Base-by-base conservation (phyloP, 139 green algal species). In the Choricystis sp. region DNA sequence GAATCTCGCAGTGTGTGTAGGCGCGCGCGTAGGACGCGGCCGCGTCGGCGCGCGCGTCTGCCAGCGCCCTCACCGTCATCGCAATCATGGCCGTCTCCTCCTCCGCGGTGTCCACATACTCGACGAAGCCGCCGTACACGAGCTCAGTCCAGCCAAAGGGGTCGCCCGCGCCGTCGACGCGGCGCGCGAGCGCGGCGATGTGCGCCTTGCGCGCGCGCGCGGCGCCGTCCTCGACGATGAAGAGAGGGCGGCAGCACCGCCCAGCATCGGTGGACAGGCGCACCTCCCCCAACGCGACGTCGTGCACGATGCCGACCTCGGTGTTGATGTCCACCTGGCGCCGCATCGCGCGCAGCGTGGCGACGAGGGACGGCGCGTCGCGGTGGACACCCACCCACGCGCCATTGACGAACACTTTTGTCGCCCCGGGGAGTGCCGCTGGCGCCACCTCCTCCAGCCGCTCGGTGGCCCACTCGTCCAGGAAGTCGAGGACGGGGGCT, bases 1-100 rank as follows among this genome's bases (percentile, higher is more conserved):
- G 90, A 67, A 99, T 94, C 82, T 99, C 94, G 68, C 87, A 95
- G 77, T 99, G 94, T 4, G 94, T 99, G 85, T 96, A 98, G 21
- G 78, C 86, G 55, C 78, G 72, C 3, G 73, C 79, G 72, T 85
- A 87, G 31, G 76, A 71, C 14, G 63, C 40, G 30, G 65, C 29
- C 23, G 48, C 26, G 62, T 69, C 56, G 24, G 60, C 58, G 22
- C 76, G 71, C 14, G 82, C 83, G n/a, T 63, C 65, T 22, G 70
- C 68, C 58, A 94, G 66, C 70, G 94, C 84, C 26, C 73, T 65
- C 49, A 93, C 83, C 25, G 73, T 89, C 94, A 99, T 99, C 31
- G 91, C 80, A 64, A 99, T 98, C 89, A 99, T 94, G 23, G 91
- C 95, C 0, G 89, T 97, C 76, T 99, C 92, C 79, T 97, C 92